Percentiles rank a stretch among this genome's conserved stretches.
These are phyloP conservation scores for Esteya vermicola DNA, from an alignment of 2,329 filamentous ascomycete genomes.

Conservation along the genomic window DNA sequence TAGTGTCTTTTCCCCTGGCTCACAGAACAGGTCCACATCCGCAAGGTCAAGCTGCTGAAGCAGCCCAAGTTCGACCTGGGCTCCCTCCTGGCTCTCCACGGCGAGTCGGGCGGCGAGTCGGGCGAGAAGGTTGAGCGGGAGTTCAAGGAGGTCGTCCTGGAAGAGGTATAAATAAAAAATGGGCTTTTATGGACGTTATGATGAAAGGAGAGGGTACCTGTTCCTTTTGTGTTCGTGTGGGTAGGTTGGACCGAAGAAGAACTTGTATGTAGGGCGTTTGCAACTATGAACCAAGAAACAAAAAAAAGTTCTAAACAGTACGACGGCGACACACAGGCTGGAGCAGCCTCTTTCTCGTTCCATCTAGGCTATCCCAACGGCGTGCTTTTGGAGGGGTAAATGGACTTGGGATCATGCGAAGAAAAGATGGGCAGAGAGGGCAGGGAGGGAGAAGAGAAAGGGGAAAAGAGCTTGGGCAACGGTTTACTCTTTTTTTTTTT, in stretches of 20 bases:
- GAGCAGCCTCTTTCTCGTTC: too few relatives aligned
- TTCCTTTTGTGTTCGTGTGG: too few relatives aligned
- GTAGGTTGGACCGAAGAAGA: too few relatives aligned
- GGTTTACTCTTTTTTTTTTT: slow-evolving; percentile 5
- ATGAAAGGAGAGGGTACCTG: background rate
- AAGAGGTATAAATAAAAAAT: slow-evolving; percentile 68
- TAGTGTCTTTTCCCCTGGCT: background rate
- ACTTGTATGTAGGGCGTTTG: slow-evolving; percentile 2
- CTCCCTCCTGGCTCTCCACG: slow-evolving; percentile 89
- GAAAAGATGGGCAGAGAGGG: too few relatives aligned
- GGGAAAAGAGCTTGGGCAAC: slow-evolving; percentile 5
- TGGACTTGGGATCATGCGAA: too few relatives aligned
- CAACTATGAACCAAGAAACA: slow-evolving; percentile 1
- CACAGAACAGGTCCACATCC: slow-evolving; percentile 78
- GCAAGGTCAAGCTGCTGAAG: slow-evolving; percentile 99
- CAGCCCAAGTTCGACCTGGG: slow-evolving; percentile 97
- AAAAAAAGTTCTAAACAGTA: background rate
- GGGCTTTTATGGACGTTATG: background rate
- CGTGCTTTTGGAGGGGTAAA: too few relatives aligned
- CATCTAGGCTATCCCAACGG: too few relatives aligned
- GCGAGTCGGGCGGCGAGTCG: slow-evolving; percentile 91
- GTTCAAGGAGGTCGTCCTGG: slow-evolving; percentile 96
- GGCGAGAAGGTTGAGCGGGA: slow-evolving; percentile 98
- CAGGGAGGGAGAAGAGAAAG: background rate
- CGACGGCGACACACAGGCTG: too few relatives aligned